These are phyloP conservation scores for Linderina pennispora DNA, from an alignment of 192 early-diverging fungal species.

Conservation along the genomic window DNA sequence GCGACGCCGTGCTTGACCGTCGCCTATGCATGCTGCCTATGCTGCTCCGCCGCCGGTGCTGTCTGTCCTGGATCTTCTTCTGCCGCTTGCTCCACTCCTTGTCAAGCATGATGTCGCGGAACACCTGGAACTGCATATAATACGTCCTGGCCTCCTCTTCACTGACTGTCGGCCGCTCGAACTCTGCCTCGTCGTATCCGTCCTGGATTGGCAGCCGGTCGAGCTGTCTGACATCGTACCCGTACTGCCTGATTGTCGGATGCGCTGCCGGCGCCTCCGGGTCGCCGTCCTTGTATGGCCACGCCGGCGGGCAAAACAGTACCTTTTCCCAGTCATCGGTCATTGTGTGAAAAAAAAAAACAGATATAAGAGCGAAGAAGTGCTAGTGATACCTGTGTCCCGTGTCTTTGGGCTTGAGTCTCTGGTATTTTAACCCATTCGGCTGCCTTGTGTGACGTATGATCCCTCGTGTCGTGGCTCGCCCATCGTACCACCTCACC, in stretches of 20 bases:
- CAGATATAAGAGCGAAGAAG: no score
- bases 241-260: conserved; percentile 9
- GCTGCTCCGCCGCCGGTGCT: no score
- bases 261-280: conserved; percentile 12
- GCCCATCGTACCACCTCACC: no score
- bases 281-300: conserved; percentile 24
- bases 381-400: no score
- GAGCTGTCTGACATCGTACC: conserved; percentile 24
- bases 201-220: conserved; percentile 17
- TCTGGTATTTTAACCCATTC: no score
- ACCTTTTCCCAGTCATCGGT: conserved; percentile 11
- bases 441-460: no score
- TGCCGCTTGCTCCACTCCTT: conserved; percentile 1
- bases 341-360: not conserved
- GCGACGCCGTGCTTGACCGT: no score
- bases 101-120: conserved; percentile 28
- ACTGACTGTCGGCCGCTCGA: no score
- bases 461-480: no score
- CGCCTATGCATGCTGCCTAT: no score
- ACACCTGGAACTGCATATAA: conserved; percentile 27
- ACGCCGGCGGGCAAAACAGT: conserved; percentile 22
- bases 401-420: no score
- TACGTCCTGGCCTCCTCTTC: conserved; percentile 22
- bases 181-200: not conserved
- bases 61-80: no score